Percentiles rank a stretch among this genome's conserved stretches.
phyloP scores from a whole-genome alignment of 306 rosid species.

The Dryas alaskensis region DNA sequence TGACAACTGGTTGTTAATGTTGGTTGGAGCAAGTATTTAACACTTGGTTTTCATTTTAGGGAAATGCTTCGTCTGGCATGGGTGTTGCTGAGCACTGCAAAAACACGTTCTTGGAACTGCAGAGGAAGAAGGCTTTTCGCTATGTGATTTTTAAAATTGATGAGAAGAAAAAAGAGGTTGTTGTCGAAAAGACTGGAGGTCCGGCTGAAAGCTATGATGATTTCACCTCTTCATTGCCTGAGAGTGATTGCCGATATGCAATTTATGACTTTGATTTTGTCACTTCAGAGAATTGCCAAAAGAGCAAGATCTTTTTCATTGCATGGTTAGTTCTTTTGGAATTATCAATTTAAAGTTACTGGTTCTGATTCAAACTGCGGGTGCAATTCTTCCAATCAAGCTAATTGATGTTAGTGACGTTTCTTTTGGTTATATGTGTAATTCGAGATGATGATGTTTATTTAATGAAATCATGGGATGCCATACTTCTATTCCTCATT shows the following conservation, averaged over 20 bases:
- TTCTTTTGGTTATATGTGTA: neutral
- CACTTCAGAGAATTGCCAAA: slow-evolving; percentile 72
- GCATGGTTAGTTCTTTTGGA: slow-evolving; percentile 64
- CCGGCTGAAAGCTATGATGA: slow-evolving; percentile 79
- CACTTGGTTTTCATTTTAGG: slow-evolving; percentile 33
- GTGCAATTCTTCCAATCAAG: neutral
- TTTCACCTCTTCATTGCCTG: slow-evolving; percentile 72
- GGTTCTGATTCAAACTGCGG: neutral
- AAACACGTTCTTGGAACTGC: slow-evolving; percentile 58
- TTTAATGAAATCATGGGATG: neutral
- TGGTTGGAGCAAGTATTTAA: slow-evolving; percentile 5
- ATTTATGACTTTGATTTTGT: slow-evolving; percentile 73
- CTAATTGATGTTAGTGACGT: neutral
- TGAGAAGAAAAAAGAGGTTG: slow-evolving; percentile 74
- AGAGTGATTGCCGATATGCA: slow-evolving; percentile 79
- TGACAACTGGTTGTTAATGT: neutral
- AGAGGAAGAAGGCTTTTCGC: slow-evolving; percentile 77
- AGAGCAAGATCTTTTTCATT: slow-evolving; percentile 73
- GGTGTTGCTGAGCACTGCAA: slow-evolving; percentile 67
- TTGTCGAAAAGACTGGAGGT: slow-evolving; percentile 78
- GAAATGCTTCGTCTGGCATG: slow-evolving; percentile 78
- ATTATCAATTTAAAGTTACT: neutral
- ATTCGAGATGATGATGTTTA: neutral
- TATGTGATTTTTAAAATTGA: slow-evolving; percentile 77
- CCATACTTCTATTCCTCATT: neutral